Percentiles rank a stretch among this genome's conserved stretches.
Evolutionary conservation across 768 basidiomycete species (phyloP).

Genomic region (Clavulina sp.): DNA sequence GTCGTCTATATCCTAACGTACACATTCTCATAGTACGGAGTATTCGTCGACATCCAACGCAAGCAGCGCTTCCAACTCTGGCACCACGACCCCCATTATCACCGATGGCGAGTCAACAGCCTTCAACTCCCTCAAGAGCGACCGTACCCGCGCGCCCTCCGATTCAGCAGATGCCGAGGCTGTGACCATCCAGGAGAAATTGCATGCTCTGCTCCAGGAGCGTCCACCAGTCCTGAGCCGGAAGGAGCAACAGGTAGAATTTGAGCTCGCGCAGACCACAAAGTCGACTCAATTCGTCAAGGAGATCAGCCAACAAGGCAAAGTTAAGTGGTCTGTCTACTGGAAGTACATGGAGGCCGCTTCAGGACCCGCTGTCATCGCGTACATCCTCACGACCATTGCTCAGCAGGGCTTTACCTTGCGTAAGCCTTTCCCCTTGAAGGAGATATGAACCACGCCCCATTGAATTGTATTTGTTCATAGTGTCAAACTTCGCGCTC

Average conservation of each 20-base stretch:
- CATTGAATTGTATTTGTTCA: background rate
- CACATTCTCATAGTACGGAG: constrained; percentile 5
- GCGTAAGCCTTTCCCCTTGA: constrained; percentile 3
- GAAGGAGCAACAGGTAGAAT: constrained; percentile 11
- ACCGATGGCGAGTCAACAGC: constrained; percentile 5
- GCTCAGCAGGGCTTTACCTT: constrained; percentile 43
- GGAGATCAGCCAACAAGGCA: constrained; percentile 45
- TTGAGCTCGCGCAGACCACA: background rate
- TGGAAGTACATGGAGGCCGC: constrained; percentile 60
- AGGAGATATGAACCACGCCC: background rate
- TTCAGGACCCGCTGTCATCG: constrained; percentile 49
- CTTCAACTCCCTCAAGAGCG: background rate
- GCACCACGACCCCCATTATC: constrained; percentile 31
- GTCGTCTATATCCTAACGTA: too few relatives aligned
- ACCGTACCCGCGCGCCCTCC: background rate
- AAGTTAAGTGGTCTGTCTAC: constrained; percentile 65
- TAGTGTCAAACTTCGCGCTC: constrained; percentile 29
- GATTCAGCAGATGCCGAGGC: background rate
- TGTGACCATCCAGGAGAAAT: background rate
- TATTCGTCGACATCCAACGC: background rate
- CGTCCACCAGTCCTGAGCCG: constrained; percentile 17
- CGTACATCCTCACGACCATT: constrained; percentile 38
- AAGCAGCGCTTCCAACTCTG: constrained; percentile 20
- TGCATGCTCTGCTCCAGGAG: background rate
- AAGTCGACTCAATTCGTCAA: constrained; percentile 14